These are phyloP conservation scores for Anthracocystis panici-leucophaei DNA, from an alignment of 1,284 basidiomycete genomes.

Conservation along the genomic window DNA sequence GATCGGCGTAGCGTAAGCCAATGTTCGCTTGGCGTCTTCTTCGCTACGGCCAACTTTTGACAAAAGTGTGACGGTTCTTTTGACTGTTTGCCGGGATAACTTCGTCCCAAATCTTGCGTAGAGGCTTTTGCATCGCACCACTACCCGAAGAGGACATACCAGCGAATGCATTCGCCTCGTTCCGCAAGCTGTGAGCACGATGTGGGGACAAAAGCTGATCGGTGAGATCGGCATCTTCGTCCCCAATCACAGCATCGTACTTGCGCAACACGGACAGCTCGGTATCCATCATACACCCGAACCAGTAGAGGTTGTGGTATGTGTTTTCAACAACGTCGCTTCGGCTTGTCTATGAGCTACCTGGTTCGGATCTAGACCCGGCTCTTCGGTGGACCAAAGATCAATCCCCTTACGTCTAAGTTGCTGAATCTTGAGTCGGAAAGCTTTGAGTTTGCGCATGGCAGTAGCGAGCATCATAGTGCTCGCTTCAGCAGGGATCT, in stretches of 20 bases:
- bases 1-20: constrained; percentile 41
- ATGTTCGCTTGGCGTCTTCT: constrained; percentile 28
- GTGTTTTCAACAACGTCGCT: constrained; percentile 37
- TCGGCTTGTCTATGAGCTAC: constrained; percentile 21
- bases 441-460: constrained; percentile 41
- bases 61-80: constrained; percentile 28
- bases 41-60: constrained; percentile 35
- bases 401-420: constrained; percentile 39
- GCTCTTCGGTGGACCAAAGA: constrained; percentile 30
- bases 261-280: constrained; percentile 39
- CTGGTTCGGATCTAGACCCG: constrained; percentile 20
- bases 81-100: constrained; percentile 39
- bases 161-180: constrained; percentile 8
- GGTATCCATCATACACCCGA: constrained; percentile 44
- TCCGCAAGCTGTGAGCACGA: constrained; percentile 4
- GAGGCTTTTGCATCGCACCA: background rate
- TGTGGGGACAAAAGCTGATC: constrained; percentile 26
- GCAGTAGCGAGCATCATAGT: constrained; percentile 51
- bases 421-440: constrained; percentile 41
- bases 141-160: constrained; percentile 1
- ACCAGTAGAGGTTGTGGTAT: constrained; percentile 45
- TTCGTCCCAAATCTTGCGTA: constrained; percentile 49
- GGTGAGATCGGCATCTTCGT: constrained; percentile 42
- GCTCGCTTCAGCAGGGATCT: constrained; percentile 37
- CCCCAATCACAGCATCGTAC: constrained; percentile 40